A percentile compares a stretch with the other conserved stretches of the same genome.
These are phyloP conservation scores for Curvularia verruculosa DNA, from an alignment of 2,329 filamentous ascomycete genomes.

Conservation along the genomic window DNA sequence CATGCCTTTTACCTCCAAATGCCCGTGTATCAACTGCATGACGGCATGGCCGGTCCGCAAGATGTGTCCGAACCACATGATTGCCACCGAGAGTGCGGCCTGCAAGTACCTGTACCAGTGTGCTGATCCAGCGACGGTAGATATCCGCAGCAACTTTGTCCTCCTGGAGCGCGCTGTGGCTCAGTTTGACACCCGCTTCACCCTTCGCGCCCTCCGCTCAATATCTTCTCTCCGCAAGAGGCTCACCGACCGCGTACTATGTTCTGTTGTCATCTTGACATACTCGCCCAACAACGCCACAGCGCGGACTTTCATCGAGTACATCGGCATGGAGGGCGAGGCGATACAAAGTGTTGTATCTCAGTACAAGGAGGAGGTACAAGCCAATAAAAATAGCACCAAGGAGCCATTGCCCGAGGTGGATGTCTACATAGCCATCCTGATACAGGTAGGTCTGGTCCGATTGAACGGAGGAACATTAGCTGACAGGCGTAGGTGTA, in stretches of 20 bases:
- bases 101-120: slow-evolving; percentile 37
- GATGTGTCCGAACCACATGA: slow-evolving; percentile 40
- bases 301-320: slow-evolving; percentile 72
- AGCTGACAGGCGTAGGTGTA: slow-evolving; percentile 69
- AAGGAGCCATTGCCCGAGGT: slow-evolving; percentile 86
- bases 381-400: slow-evolving; percentile 63
- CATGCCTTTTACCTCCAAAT: slow-evolving; percentile 31
- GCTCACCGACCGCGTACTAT: slow-evolving; percentile 79
- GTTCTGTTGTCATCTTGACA: slow-evolving; percentile 79
- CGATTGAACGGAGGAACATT: background rate
- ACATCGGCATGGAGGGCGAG: slow-evolving; percentile 70
- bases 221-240: slow-evolving; percentile 96
- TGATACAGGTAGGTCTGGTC: slow-evolving; percentile 54
- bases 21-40: slow-evolving; percentile 32
- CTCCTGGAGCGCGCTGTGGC: slow-evolving; percentile 90
- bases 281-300: slow-evolving; percentile 72
- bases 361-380: slow-evolving; percentile 69
- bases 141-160: slow-evolving; percentile 93
- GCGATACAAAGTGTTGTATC: slow-evolving; percentile 61
- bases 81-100: slow-evolving; percentile 37
- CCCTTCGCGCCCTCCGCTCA: slow-evolving; percentile 88
- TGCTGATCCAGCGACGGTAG: slow-evolving; percentile 58
- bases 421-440: slow-evolving; percentile 85
- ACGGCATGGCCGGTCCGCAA: slow-evolving; percentile 26
- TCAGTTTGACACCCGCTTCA: slow-evolving; percentile 94